Conservation (phyloP, 768 basidiomycete genomes). For the Boletus subcaerulescens region DNA sequence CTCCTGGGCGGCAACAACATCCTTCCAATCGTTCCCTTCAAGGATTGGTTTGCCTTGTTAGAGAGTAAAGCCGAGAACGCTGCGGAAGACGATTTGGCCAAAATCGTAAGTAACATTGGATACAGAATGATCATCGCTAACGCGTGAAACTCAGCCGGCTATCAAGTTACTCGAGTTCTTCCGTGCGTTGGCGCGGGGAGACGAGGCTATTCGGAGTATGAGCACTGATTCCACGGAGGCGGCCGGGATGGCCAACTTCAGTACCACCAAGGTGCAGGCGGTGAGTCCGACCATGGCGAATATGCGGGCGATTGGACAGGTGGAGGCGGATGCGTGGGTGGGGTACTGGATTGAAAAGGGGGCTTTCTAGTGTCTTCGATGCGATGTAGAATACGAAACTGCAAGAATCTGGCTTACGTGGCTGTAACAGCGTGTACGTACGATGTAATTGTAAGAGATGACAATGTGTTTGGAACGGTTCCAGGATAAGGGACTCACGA, state of each 20-base stretch:
- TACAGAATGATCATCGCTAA: neutral
- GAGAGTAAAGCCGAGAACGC: slow-evolving; percentile 18
- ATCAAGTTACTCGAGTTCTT: slow-evolving; percentile 36
- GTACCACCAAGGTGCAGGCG: slow-evolving; percentile 8
- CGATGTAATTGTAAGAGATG: too few species aligned
- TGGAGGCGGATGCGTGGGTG: slow-evolving; percentile 26
- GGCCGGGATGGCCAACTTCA: slow-evolving; percentile 21
- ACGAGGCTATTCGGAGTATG: slow-evolving; percentile 1
- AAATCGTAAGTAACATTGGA: slow-evolving; percentile 27
- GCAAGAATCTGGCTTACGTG: too few species aligned
- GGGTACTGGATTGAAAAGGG: slow-evolving; percentile 24
- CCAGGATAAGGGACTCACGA: too few species aligned
- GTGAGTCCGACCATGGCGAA: slow-evolving; percentile 24
- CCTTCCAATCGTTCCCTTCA: slow-evolving; percentile 33
- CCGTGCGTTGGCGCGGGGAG: slow-evolving; percentile 21
- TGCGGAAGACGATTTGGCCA: slow-evolving; percentile 25
- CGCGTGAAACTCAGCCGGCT: slow-evolving; percentile 25
- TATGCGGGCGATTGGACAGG: slow-evolving; percentile 25
- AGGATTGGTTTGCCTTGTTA: slow-evolving; percentile 34
- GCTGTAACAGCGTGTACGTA: too few species aligned
- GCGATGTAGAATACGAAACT: too few species aligned
- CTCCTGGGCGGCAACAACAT: neutral
- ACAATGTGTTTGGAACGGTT: too few species aligned
- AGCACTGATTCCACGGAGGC: slow-evolving; percentile 6
- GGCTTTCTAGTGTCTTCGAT: slow-evolving; percentile 6